A percentile compares a stretch with the other conserved stretches of the same genome.
phyloP scores from a whole-genome alignment of 1,284 basidiomycete species.

The Phlebopus sp. region DNA sequence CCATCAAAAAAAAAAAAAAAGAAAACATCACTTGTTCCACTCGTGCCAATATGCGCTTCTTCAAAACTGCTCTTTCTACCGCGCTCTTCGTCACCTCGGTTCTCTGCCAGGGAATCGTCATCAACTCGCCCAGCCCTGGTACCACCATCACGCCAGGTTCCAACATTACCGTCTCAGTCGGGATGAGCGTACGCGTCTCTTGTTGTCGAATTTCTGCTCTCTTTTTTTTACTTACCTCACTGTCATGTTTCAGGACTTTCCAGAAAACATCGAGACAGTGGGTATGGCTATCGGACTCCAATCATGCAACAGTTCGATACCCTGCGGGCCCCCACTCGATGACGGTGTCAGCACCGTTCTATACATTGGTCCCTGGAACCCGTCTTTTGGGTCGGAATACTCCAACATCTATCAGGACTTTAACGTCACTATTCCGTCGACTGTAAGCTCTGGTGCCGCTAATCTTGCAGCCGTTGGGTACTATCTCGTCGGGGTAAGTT shows the following conservation, averaged over 20 bases:
- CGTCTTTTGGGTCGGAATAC: no score
- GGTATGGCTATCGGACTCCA: slow-evolving; percentile 7
- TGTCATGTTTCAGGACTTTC: neutral
- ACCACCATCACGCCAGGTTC: slow-evolving; percentile 3
- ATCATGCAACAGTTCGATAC: slow-evolving; percentile 2
- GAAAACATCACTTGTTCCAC: no score
- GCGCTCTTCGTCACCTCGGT: neutral
- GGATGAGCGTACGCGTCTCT: neutral
- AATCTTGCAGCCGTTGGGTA: slow-evolving; percentile 6
- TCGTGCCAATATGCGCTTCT: neutral
- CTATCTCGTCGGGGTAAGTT: slow-evolving; percentile 7
- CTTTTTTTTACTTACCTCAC: no score
- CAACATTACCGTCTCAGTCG: slow-evolving; percentile 7
- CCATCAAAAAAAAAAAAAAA: no score
- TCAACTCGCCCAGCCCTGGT: slow-evolving; percentile 2
- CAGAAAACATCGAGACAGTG: neutral
- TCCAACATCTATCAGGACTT: slow-evolving; percentile 6
- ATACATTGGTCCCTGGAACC: neutral
- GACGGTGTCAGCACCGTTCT: neutral
- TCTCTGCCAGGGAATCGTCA: neutral
- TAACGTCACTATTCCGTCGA: slow-evolving; percentile 4
- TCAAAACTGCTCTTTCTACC: neutral
- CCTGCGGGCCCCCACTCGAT: no score
- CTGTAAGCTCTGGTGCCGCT: slow-evolving; percentile 1
- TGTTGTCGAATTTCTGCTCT: neutral